phyloP scores from a whole-genome alignment of 2,329 filamentous ascomycete species.

The Calonectria hongkongensis region DNA sequence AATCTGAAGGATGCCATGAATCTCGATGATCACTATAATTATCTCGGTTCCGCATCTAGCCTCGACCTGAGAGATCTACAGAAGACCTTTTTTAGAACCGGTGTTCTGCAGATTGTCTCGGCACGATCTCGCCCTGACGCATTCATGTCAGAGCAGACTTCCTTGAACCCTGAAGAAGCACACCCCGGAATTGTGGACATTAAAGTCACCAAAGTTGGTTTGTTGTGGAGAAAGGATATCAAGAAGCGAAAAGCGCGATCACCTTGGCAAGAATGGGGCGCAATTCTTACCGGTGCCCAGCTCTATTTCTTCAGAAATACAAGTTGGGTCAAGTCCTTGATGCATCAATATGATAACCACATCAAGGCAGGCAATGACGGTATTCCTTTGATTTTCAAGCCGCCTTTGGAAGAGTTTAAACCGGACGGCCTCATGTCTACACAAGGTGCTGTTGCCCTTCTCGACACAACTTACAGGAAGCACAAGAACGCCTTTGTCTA shows the following conservation, averaged over 20 bases:
- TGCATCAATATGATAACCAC: conserved; percentile 90
- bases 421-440: conserved; percentile 95
- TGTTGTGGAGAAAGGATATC: conserved; percentile 94
- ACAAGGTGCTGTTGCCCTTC: conserved; percentile 90
- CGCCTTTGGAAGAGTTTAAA: conserved; percentile 93
- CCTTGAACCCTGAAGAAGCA: conserved; percentile 88
- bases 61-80: conserved; percentile 89
- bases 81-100: conserved; percentile 92
- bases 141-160: conserved; percentile 92
- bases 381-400: conserved; percentile 90
- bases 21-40: conserved; percentile 93
- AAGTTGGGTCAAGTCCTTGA: conserved; percentile 91
- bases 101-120: conserved; percentile 95
- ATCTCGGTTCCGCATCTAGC: conserved; percentile 83
- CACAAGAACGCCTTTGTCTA: conserved; percentile 97
- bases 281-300: conserved; percentile 95
- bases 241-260: conserved; percentile 97
- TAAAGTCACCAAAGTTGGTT: conserved; percentile 95
- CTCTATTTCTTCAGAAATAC: conserved; percentile 97
- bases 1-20: conserved; percentile 94
- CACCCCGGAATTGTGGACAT: conserved; percentile 97
- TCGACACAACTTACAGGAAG: conserved; percentile 91
- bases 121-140: conserved; percentile 94
- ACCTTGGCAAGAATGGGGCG: conserved; percentile 99
- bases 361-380: conserved; percentile 85